Base-by-base conservation (phyloP, 495 filamentous ascomycete species). In the Baudoinia panamericana region DNA sequence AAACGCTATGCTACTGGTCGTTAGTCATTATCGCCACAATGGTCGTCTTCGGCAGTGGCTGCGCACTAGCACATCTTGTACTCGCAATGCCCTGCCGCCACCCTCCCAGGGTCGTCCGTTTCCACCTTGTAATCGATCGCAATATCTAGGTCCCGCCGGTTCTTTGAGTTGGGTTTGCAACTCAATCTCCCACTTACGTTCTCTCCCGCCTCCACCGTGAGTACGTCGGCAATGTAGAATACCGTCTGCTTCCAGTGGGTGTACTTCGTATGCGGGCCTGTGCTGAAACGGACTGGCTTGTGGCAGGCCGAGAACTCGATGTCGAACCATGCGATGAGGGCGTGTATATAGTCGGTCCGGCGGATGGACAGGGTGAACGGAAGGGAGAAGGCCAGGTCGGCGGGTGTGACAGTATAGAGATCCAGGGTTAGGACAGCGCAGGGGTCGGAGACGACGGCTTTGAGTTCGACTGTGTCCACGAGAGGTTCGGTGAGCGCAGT, bases 241-340 rank as follows among this genome's bases (percentile, higher is more conserved):
- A 67, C 63, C 2, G 63, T 67, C 54, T 67, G 63, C 37, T 67
- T 67, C 63, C 63, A 67, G 51, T 67, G 63, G 9, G 63, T 67
- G 52, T 67, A 67, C 41, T 64, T 64, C 10, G 63, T 66, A 40
- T 67, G 63, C 23, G 63, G 63, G 20, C 63, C 63, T 21, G 63
- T 67, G 26, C 56, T 60, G 55, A 67, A 67, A 24, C 58, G 53
- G 16, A 67, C 63, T 4, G 63, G 63, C 49, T 64, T 65, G 53
- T 67, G 85, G 68, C 88, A 95, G 22, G 85, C 84, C 25, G 82
- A 83, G 64, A 97, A 97, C 46, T 93, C 87, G 50, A 94, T 96
- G 58, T 97, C 90, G 67, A 97, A 97, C 84, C 92, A 96, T 23
- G 93, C 80, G 35, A 97, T 92, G 26, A 97, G 68, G 17, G 85